Evolutionary conservation across 768 basidiomycete genomes (phyloP), one percentile per base, ranked within the genome.

Genomic region (Scleroderma bovista): DNA sequence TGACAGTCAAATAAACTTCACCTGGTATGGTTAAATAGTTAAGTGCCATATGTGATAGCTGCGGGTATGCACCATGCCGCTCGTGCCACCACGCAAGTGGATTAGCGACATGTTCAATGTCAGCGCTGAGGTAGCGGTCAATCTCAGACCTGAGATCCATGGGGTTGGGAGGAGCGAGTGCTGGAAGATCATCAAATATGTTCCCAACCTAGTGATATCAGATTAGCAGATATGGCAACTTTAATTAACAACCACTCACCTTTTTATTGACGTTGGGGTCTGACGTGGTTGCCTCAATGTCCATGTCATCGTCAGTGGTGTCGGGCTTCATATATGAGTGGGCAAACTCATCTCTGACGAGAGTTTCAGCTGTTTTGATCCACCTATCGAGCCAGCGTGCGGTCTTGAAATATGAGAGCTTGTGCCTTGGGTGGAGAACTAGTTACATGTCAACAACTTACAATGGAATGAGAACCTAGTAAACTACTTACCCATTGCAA

Each of bases 11-110:
- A 1, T 50, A 50, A 12, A 43, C 64, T 57, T n/a, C 48, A 68
- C 66, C 62, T 3, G 63, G 68, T 33, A 70, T 64, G 10, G 48
- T 53, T 1, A 67, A 55, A 33, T 71, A 70, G 42, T 72, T 64
- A 0, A 67, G 41, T 7, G 64, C 71, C 69, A 73, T 69, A 0
- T 59, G 51, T 0, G 61, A 65, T 1, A 72, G 63, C 5, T 45
- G 39, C 4, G 68, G 69, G 51, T 59, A 72, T 1, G 53, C 49
- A 3, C 45, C 3, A 20, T 50, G 47, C 3, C 47, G 39, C 6
- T 63, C 52, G 10, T 24, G 16, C 70, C 71, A 72, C 70, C 68
- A 72, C 12, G 12, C 12, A 39, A 72, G 47, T 1, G 57, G 36
- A 34, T 71, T 53, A 1, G 23, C 44, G 16, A 62, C 57, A 26